Conservation (phyloP, 2,329 filamentous ascomycete genomes). For the Penicillium oxalicum region DNA sequence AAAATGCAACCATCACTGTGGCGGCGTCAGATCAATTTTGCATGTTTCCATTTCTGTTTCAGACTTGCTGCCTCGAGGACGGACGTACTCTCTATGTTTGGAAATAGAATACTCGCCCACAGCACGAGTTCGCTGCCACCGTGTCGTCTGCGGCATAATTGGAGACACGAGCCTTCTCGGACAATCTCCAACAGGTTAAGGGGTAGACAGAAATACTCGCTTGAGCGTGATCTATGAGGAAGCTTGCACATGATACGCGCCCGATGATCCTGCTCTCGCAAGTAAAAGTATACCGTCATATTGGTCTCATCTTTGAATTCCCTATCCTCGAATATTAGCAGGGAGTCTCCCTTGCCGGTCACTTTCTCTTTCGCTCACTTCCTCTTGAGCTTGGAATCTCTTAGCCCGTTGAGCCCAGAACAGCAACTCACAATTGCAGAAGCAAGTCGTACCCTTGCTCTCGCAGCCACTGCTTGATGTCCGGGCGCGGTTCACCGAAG, state of each 20-base stretch:
- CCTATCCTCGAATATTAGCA: conserved; percentile 22
- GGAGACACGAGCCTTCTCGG: conserved; percentile 34
- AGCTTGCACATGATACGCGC: conserved; percentile 50
- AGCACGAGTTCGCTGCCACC: conserved; percentile 40
- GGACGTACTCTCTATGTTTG: conserved; percentile 47
- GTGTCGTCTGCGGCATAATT: conserved; percentile 33
- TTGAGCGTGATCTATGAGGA: conserved; percentile 34
- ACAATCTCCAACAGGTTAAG: conserved; percentile 42
- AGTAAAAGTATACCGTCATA: conserved; percentile 47
- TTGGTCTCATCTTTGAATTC: conserved; percentile 44
- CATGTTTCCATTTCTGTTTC: neutral
- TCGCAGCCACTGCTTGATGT: conserved; percentile 26
- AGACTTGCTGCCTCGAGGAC: neutral
- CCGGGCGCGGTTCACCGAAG: conserved; percentile 24
- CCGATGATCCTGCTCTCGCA: conserved; percentile 47
- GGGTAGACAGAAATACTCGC: conserved; percentile 46
- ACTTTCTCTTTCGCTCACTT: too few species aligned
- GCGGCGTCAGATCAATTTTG: neutral
- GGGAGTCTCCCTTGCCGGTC: neutral
- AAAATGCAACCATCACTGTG: conserved; percentile 52
- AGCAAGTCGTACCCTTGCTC: conserved; percentile 35
- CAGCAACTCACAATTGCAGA: conserved; percentile 31
- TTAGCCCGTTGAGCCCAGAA: neutral
- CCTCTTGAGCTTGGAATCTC: too few species aligned
- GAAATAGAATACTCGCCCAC: conserved; percentile 53